These are phyloP conservation scores for Phanerochaete carnosa DNA, from an alignment of 768 basidiomycete genomes.

Conservation along the genomic window DNA sequence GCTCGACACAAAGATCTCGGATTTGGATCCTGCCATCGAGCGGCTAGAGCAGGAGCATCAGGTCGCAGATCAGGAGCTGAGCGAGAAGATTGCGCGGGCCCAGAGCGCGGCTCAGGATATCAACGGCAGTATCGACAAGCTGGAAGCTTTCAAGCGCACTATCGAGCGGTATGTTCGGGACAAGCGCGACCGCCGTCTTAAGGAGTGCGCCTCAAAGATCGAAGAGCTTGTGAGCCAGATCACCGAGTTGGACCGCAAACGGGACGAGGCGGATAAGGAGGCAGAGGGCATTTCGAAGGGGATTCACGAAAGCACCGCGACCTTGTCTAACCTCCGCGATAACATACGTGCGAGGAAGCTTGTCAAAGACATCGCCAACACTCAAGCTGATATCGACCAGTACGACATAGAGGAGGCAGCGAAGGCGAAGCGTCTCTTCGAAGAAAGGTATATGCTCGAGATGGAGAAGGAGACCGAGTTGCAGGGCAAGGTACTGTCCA, in stretches of 20 bases:
- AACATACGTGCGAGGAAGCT: slow-evolving; percentile 79
- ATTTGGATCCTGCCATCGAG: slow-evolving; percentile 64
- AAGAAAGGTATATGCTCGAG: slow-evolving; percentile 70
- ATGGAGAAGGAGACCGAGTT: slow-evolving; percentile 72
- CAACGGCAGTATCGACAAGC: slow-evolving; percentile 54
- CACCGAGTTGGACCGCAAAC: slow-evolving; percentile 34
- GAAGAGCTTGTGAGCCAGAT: slow-evolving; percentile 46
- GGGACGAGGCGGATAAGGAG: slow-evolving; percentile 37
- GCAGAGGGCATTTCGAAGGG: slow-evolving; percentile 71
- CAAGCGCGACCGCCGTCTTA: slow-evolving; percentile 55
- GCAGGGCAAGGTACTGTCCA: slow-evolving; percentile 52
- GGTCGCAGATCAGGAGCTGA: slow-evolving; percentile 46
- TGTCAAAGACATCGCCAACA: slow-evolving; percentile 58
- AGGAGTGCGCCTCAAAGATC: slow-evolving; percentile 56
- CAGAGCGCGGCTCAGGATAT: slow-evolving; percentile 61
- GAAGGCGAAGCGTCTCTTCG: slow-evolving; percentile 80
- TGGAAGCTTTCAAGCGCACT: slow-evolving; percentile 49
- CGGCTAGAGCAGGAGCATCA: slow-evolving; percentile 55
- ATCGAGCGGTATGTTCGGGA: slow-evolving; percentile 76
- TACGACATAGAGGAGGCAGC: slow-evolving; percentile 85
- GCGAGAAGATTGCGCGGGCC: slow-evolving; percentile 45
- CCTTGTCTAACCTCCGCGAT: slow-evolving; percentile 69
- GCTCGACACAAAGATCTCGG: slow-evolving; percentile 55
- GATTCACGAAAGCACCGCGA: slow-evolving; percentile 71
- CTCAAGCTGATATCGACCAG: slow-evolving; percentile 67